Percentiles rank a stretch among this genome's conserved stretches.
Conservation (phyloP, 2,329 filamentous ascomycete genomes). For the Penicillium sp. region DNA sequence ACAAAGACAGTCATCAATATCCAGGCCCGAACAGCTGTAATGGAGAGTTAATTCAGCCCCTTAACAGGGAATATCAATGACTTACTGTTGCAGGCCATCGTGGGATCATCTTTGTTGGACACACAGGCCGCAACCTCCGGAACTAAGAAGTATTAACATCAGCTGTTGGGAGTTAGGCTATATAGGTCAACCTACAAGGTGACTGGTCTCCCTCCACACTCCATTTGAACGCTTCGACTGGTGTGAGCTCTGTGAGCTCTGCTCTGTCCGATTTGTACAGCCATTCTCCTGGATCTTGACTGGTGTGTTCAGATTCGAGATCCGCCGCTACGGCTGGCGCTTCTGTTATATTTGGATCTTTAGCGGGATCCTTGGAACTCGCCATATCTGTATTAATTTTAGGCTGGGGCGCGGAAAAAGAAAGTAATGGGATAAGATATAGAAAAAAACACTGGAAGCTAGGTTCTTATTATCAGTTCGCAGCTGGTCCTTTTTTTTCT, state of each 20-base stretch:
- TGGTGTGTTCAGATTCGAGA: constrained; percentile 10
- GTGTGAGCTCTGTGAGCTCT: constrained; percentile 35
- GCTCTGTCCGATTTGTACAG: constrained; percentile 9
- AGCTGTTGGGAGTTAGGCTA: background rate
- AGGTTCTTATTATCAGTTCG: background rate
- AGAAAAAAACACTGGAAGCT: too few relatives aligned
- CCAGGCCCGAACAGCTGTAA: constrained; percentile 34
- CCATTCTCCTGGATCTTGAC: constrained; percentile 2
- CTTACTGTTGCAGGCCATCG: constrained; percentile 34
- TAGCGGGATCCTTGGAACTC: background rate
- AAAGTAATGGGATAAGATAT: background rate
- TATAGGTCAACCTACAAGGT: constrained; percentile 29
- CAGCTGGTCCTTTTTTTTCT: background rate
- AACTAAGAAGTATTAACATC: constrained; percentile 25
- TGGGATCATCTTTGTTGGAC: constrained; percentile 37
- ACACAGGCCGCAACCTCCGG: constrained; percentile 42
- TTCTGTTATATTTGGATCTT: background rate
- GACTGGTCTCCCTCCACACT: constrained; percentile 41
- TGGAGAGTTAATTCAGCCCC: background rate
- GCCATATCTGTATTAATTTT: background rate
- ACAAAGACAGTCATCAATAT: constrained; percentile 28
- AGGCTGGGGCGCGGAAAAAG: background rate
- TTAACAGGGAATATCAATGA: background rate
- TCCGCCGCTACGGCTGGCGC: background rate
- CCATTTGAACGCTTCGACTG: constrained; percentile 40